Conservation (phyloP, 2,329 filamentous ascomycete species). For the Penicillium sumatraense region DNA sequence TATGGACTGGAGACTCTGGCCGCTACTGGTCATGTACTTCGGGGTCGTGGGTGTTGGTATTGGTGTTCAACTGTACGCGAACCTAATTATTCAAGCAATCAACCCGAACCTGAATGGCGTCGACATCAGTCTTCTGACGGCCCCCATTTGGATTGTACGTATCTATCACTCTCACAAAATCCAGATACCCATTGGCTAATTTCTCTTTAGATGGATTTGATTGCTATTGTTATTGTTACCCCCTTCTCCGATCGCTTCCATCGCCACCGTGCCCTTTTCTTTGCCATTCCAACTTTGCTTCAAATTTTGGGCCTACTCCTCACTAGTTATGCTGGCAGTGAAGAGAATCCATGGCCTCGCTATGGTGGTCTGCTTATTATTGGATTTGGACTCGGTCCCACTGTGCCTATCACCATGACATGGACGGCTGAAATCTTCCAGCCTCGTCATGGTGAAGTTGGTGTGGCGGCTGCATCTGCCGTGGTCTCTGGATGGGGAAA, state of each 20-base stretch:
- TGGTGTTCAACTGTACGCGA: constrained; percentile 85
- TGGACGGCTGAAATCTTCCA: constrained; percentile 94
- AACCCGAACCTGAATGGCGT: constrained; percentile 74
- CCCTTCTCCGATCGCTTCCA: constrained; percentile 89
- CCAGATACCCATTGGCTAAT: neutral
- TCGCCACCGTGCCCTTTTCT: constrained; percentile 77
- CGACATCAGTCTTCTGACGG: constrained; percentile 79
- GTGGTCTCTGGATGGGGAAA: constrained; percentile 88
- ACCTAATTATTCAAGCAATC: constrained; percentile 81
- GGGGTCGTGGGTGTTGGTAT: constrained; percentile 92
- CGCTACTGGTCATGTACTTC: constrained; percentile 88
- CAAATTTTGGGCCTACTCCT: constrained; percentile 82
- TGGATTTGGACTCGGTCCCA: constrained; percentile 87
- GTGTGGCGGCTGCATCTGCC: constrained; percentile 82
- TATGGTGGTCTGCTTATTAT: constrained; percentile 90
- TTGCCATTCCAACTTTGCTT: constrained; percentile 73
- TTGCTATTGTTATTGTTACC: constrained; percentile 83
- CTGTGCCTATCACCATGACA: constrained; percentile 90
- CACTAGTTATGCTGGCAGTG: constrained; percentile 71
- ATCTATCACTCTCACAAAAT: neutral
- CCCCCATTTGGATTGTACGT: constrained; percentile 88
- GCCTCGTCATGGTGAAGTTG: constrained; percentile 84
- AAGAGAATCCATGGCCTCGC: constrained; percentile 73
- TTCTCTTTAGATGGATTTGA: constrained; percentile 73
- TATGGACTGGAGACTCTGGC: constrained; percentile 87